These are phyloP conservation scores for Podospora bellae-mahoneyi DNA, from an alignment of 495 filamentous ascomycete species.

Conservation along the genomic window DNA sequence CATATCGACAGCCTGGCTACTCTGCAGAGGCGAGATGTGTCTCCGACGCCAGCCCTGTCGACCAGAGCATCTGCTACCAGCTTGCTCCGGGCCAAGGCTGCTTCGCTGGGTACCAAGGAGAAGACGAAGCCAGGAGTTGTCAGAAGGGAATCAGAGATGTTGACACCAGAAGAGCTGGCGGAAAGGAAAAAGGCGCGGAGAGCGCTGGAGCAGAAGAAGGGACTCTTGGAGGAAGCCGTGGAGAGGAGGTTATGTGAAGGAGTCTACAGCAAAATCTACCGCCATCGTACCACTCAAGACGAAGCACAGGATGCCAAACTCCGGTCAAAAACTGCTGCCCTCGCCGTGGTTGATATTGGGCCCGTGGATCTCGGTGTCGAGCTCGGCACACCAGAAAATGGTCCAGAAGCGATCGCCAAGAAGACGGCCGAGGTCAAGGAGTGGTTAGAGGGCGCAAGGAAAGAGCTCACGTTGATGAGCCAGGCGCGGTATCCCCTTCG, in stretches of 20 bases:
- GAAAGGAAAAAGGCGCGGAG: constrained; percentile 74
- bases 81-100: constrained; percentile 49
- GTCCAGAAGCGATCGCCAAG: constrained; percentile 52
- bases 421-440: constrained; percentile 68
- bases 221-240: constrained; percentile 84
- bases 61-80: constrained; percentile 52
- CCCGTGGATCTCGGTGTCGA: constrained; percentile 83
- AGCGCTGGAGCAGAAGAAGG: constrained; percentile 68
- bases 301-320: constrained; percentile 94
- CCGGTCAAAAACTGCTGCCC: constrained; percentile 87
- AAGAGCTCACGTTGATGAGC: constrained; percentile 77
- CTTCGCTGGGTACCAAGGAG: constrained; percentile 50
- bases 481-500: constrained; percentile 81
- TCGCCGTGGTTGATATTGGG: constrained; percentile 86
- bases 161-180: constrained; percentile 80
- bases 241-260: constrained; percentile 83
- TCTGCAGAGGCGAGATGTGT: constrained; percentile 61
- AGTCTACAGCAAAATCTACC: constrained; percentile 83
- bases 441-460: constrained; percentile 69
- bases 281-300: constrained; percentile 87
- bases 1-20: constrained; percentile 81
- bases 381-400: constrained; percentile 48
- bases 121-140: constrained; percentile 36
- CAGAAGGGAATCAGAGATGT: constrained; percentile 75
- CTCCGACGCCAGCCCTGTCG: constrained; percentile 49